Evolutionary conservation across 2,329 filamentous ascomycete species (phyloP).

Genomic region (Colletotrichum plurivorum): DNA sequence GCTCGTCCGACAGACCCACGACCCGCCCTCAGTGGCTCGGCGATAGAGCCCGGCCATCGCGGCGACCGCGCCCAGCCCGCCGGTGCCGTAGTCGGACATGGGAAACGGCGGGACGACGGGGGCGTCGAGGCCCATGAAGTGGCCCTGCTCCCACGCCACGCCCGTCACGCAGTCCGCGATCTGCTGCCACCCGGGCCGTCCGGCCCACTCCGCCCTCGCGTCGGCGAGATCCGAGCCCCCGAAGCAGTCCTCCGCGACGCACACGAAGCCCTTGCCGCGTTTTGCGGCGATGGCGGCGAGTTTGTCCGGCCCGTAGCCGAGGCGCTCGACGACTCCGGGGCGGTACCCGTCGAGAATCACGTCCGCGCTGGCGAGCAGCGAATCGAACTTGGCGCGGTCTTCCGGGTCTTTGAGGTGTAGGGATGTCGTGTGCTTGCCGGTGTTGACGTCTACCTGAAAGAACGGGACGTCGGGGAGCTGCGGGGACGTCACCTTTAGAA

Average conservation of each 20-base stretch:
- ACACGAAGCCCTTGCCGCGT: constrained; percentile 70
- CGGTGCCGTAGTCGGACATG: constrained; percentile 61
- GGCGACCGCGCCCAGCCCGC: constrained; percentile 50
- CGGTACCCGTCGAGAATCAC: constrained; percentile 75
- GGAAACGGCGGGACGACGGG: constrained; percentile 72
- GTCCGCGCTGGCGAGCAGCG: constrained; percentile 69
- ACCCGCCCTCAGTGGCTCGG: constrained; percentile 50
- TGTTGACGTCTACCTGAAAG: constrained; percentile 76
- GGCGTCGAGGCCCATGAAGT: constrained; percentile 67
- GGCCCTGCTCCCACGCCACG: constrained; percentile 65
- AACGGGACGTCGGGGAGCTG: constrained; percentile 73
- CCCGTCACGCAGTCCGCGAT: constrained; percentile 73
- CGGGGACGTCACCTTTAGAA: constrained; percentile 75
- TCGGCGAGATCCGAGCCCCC: constrained; percentile 64
- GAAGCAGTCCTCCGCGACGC: constrained; percentile 76
- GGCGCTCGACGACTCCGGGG: constrained; percentile 68
- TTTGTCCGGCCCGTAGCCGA: constrained; percentile 69
- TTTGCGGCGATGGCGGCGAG: constrained; percentile 62
- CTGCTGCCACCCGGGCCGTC: constrained; percentile 74
- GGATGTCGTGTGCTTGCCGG: constrained; percentile 73
- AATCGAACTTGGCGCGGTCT: constrained; percentile 66
- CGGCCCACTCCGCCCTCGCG: constrained; percentile 63
- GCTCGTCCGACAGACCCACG: constrained; percentile 52
- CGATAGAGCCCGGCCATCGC: constrained; percentile 51
- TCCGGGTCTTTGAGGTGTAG: constrained; percentile 66